Evolutionary conservation across 805 yeast genomes (phyloP).

Genomic region (Blastobotrys chiropterorum): DNA sequence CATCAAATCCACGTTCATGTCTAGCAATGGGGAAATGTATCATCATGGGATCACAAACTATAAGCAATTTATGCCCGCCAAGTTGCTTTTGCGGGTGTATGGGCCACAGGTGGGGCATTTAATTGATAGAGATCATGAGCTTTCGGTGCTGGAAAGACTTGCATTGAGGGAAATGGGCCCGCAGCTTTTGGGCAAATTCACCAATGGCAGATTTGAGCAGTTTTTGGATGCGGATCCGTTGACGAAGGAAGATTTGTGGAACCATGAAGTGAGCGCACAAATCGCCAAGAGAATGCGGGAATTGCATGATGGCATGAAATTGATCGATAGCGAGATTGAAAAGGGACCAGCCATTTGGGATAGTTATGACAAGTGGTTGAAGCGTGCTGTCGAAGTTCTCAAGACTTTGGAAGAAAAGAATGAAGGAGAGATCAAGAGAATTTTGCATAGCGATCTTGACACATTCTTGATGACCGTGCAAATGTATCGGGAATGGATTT

Average conservation of each 20-base stretch:
- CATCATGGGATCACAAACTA: too few relatives aligned
- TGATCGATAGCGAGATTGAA: constrained; percentile 49
- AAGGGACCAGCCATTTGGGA: constrained; percentile 66
- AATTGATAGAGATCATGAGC: constrained; percentile 80
- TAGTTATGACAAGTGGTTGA: constrained; percentile 66
- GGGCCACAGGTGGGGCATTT: constrained; percentile 83
- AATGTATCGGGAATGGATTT: constrained; percentile 60
- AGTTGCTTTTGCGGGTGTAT: constrained; percentile 71
- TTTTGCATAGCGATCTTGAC: constrained; percentile 37
- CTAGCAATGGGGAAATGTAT: constrained; percentile 18
- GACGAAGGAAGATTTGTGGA: constrained; percentile 64
- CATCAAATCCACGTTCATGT: constrained; percentile 20
- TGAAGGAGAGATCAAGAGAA: constrained; percentile 21
- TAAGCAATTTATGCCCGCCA: constrained; percentile 47
- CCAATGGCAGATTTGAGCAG: constrained; percentile 92
- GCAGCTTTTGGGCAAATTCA: constrained; percentile 76
- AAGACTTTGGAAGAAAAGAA: constrained; percentile 36
- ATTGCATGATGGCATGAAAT: constrained; percentile 70
- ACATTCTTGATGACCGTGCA: constrained; percentile 44
- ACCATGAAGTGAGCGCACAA: constrained; percentile 68
- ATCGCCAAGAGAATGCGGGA: constrained; percentile 97
- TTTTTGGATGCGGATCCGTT: constrained; percentile 78
- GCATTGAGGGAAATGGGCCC: constrained; percentile 84
- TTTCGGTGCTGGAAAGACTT: constrained; percentile 63
- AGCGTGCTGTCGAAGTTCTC: constrained; percentile 40